Evolutionary conservation across 2,329 filamentous ascomycete genomes (phyloP), one percentile per base, ranked within the genome.

Genomic region (Coniochaeta pulveracea): DNA sequence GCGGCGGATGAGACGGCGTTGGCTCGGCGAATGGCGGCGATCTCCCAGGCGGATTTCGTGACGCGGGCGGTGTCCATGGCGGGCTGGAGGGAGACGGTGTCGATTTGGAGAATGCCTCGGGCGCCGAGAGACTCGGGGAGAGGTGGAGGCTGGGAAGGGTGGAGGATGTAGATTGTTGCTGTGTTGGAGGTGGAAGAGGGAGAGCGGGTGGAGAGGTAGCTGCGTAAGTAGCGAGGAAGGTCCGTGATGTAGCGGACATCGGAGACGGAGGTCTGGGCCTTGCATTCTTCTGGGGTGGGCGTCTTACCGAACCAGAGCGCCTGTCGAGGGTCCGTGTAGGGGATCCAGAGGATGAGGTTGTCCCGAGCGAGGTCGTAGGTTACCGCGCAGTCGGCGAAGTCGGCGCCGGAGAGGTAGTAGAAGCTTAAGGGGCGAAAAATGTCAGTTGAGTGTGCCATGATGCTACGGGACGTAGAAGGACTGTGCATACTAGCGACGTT

Each of bases 31-130:
- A 96, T 80, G 43, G 91, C 71, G 4, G 73, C 76, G 34, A 96
- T 68, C 51, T 98, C 89, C 51, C 93, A 85, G n/a, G 72, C 67
- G 29, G 83, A 79, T 61, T 96, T 96, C 55, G 84, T 66, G 2
- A 89, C 80, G 19, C 89, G 80, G 15, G 80, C 79, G 35, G 75
- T 69, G 49, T 94, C 80, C 57, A 95, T 88, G 32, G 83, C 82
- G 2, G 69, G 68, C 41, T 70, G 69, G 8, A 95, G 64, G 8
- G 56, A 58, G 10, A 52, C 50, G 26, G 56, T 53, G 51, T 80
- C 64, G 6, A 31, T 17, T n/a, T 5, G 11, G 18, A 31, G 12
- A 40, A 77, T 55, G 18, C 47, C 45, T 4, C 63, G 40, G 6
- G 41, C 38, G 19, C 8, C n/a, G 21, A 24, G 19, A 15, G 12